phyloP scores from a whole-genome alignment of 179 eudicot genomes.

The Sideroxylon spinosum region DNA sequence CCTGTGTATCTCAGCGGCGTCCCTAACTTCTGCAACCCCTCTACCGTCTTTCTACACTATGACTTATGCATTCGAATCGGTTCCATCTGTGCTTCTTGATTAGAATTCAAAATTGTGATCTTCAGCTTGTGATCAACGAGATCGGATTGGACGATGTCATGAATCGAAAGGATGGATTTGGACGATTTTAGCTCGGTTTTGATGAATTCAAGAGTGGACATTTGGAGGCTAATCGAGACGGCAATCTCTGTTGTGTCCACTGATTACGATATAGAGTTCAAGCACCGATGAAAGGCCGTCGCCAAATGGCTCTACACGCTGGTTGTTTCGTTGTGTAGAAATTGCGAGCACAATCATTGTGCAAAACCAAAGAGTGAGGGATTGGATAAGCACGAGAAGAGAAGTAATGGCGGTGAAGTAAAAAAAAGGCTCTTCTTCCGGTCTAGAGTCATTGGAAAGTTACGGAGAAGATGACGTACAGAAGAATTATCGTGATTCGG shows the following conservation, averaged over 20 bases:
- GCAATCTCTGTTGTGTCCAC: neutral
- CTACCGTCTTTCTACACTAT: neutral
- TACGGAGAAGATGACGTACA: neutral
- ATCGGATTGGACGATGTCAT: neutral
- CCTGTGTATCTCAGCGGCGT: too few relatives aligned
- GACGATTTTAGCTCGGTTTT: neutral
- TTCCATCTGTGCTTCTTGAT: neutral
- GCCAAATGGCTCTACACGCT: neutral
- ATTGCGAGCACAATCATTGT: neutral
- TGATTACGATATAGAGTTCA: neutral
- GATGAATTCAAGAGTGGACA: neutral
- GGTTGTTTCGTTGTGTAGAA: neutral
- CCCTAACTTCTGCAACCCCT: constrained; percentile 32
- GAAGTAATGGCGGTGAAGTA: neutral
- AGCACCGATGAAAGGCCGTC: neutral
- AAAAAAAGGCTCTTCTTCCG: neutral
- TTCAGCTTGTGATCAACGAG: constrained; percentile 67
- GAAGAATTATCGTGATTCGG: neutral
- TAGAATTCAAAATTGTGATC: neutral
- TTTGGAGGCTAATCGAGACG: neutral
- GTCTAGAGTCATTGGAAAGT: neutral
- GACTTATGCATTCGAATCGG: neutral
- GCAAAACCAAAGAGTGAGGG: neutral
- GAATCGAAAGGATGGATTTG: neutral
- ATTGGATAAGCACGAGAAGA: neutral